Evolutionary conservation across 306 rosid species (phyloP), one percentile per base, ranked within the genome.

Genomic region (Datisca glomerata): DNA sequence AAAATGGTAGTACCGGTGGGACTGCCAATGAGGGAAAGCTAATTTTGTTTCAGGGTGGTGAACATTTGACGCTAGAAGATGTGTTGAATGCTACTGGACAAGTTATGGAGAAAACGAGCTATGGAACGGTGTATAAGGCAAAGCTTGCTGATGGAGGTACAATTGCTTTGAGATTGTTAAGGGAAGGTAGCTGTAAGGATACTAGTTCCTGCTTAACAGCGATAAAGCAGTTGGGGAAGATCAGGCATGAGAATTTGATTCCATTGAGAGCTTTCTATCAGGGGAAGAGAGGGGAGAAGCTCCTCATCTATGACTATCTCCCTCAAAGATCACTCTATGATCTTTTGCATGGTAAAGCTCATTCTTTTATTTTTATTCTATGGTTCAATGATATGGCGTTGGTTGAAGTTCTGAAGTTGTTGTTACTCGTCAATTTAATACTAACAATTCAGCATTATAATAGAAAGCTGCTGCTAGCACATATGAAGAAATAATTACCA

Each of bases 41-140:
- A 27, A 85, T 84, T 70, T 63, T 80, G 42, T 91, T 91, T 51
- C 64, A 72, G 16, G 98, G 98, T 0, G 96, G 96, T 3, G 98
- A 91, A 65, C 81, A 80, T 73, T 73, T 91, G 86, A 78, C 84
- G 8, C 56, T 91, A 24, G 98, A 91, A 8, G 98, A 91, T 50
- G 98, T 91, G 56, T 54, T 91, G 78, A 91, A 91, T 45, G 98
- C 98, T 2, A 84, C 95, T 1, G 98, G 98, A 3, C 98, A 84
- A 49, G 94, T 91, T 37, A 57, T 85, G 93, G 98, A 91, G 78
- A 91, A 91, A 77, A 85, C 96, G 4, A 66, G 74, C 59, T 91
- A 91, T 67, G 96, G 98, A 38, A 91, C 98, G 2, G 83, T 79
- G 42, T 91, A 91, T 55, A 91, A 91, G 69, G 98, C 98, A 12